Conservation (phyloP, 1,139 yeast genomes). For the Geotrichum phurueaensis region DNA sequence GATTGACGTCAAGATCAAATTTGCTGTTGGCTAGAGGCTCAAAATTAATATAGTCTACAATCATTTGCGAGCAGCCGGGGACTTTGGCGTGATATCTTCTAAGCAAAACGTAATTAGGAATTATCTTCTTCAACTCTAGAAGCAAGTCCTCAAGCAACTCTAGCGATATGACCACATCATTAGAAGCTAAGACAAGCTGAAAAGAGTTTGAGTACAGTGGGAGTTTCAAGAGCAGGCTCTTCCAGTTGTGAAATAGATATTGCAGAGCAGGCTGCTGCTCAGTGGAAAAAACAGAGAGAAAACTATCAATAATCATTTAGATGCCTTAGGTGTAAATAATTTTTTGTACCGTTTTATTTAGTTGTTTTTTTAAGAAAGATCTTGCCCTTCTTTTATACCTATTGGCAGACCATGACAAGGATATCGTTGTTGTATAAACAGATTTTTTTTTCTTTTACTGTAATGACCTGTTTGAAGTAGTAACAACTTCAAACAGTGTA, state of each 20-base stretch:
- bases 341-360: no score
- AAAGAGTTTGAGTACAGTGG: slow-evolving; percentile 7
- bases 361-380: no score
- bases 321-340: no score
- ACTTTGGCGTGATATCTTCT: not conserved
- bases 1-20: not conserved
- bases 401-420: not conserved
- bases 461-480: not conserved
- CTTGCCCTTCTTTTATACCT: not conserved
- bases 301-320: not conserved
- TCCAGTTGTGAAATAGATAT: slow-evolving; percentile 7
- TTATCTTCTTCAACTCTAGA: not conserved
- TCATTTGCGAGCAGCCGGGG: slow-evolving; percentile 1
- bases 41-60: slow-evolving; percentile 8
- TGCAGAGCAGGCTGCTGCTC: slow-evolving; percentile 5
- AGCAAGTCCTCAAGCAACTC: not conserved
- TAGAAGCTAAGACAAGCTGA: not conserved
- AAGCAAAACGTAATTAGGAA: slow-evolving; percentile 10
- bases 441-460: not conserved
- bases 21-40: not conserved
- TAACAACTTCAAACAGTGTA: no score
- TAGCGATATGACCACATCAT: not conserved
- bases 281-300: not conserved
- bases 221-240: slow-evolving; percentile 2
- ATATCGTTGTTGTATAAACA: not conserved